Evolutionary conservation across 257 asterid species (phyloP).

Genomic region (Solanum sparsipilum): DNA sequence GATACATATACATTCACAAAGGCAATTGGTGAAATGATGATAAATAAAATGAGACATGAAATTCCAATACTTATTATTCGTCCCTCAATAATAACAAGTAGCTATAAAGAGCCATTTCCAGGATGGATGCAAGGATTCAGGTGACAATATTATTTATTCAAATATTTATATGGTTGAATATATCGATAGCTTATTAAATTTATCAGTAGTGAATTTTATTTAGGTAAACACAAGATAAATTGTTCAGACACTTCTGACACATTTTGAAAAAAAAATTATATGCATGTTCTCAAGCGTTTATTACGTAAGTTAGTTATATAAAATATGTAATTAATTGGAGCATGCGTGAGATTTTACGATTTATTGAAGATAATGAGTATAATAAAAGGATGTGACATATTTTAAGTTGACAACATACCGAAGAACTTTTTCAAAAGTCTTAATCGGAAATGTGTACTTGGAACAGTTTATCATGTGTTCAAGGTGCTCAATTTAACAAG

Average conservation of each 20-base stretch:
- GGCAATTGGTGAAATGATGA: constrained; percentile 42
- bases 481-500: neutral
- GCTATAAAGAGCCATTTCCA: constrained; percentile 26
- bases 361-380: neutral
- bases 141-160: neutral
- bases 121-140: constrained; percentile 62
- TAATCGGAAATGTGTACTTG: neutral
- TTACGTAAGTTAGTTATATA: neutral
- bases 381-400: neutral
- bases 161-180: neutral
- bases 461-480: neutral
- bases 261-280: neutral
- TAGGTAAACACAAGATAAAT: neutral
- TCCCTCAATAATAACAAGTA: constrained; percentile 34
- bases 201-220: neutral
- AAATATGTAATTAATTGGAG: neutral
- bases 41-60: constrained; percentile 31
- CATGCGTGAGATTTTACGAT: neutral
- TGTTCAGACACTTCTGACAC: neutral
- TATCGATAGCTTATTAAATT: neutral
- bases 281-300: neutral
- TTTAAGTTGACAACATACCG: neutral
- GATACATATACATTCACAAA: constrained; percentile 35
- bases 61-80: constrained; percentile 33
- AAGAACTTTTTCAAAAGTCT: neutral